A percentile compares a stretch with the other conserved stretches of the same genome.
Conservation (phyloP, 192 early-diverging fungal genomes). For the Diversispora eburnea region DNA sequence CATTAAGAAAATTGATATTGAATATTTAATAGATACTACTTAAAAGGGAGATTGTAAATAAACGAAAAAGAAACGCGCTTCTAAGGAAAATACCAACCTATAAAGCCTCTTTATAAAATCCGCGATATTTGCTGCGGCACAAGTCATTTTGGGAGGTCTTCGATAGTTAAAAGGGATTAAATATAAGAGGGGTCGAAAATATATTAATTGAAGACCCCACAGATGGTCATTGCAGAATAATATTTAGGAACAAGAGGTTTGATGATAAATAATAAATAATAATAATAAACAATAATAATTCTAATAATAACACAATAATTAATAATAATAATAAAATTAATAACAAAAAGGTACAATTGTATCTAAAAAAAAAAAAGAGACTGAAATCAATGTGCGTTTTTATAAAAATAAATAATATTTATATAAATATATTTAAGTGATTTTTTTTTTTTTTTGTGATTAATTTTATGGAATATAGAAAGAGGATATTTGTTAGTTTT, state of each 20-base stretch:
- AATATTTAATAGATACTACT: background rate
- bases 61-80: background rate
- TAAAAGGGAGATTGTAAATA: background rate
- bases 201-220: background rate
- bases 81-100: constrained; percentile 28
- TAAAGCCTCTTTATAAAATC: constrained; percentile 65
- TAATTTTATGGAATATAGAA: too few relatives aligned
- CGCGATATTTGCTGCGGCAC: constrained; percentile 44
- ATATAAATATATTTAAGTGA: too few relatives aligned
- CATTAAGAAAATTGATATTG: background rate
- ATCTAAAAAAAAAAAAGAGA: too few relatives aligned
- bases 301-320: background rate
- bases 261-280: background rate
- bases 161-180: background rate
- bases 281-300: background rate
- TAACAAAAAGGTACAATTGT: too few relatives aligned
- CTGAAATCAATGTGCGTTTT: too few relatives aligned
- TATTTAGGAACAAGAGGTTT: background rate
- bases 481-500: too few relatives aligned
- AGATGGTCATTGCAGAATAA: background rate
- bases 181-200: background rate
- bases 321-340: too few relatives aligned
- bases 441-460: too few relatives aligned
- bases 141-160: constrained; percentile 17
- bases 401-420: too few relatives aligned